phyloP scores from a whole-genome alignment of 2,329 filamentous ascomycete genomes.

The Fusarium sp. region DNA sequence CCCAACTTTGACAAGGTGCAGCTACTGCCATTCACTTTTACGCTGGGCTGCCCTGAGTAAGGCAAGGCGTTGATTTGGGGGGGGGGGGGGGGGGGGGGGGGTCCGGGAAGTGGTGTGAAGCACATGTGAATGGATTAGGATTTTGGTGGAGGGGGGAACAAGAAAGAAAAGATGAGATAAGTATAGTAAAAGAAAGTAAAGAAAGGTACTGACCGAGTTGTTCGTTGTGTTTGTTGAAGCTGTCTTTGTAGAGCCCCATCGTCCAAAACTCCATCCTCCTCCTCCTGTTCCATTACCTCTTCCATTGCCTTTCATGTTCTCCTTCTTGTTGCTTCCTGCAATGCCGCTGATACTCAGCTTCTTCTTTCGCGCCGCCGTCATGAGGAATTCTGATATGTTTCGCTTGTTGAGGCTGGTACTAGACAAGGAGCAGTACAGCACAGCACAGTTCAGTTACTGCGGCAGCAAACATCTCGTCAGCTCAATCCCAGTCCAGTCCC shows the following conservation, averaged over 20 bases:
- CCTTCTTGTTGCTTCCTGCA: slow-evolving; percentile 17
- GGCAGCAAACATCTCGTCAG: slow-evolving; percentile 14
- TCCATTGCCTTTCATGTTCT: slow-evolving; percentile 27
- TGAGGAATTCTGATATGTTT: not conserved
- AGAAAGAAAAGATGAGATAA: not conserved
- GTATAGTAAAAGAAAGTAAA: not conserved
- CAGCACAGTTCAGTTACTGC: not conserved
- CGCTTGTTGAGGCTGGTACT: slow-evolving; percentile 2
- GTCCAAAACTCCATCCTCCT: slow-evolving; percentile 32
- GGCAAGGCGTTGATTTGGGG: slow-evolving; percentile 1
- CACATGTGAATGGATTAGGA: slow-evolving; percentile 4
- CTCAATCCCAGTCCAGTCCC: not conserved
- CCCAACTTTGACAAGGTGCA: slow-evolving; percentile 17
- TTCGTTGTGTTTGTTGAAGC: slow-evolving; percentile 12
- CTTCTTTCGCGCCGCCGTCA: slow-evolving; percentile 26
- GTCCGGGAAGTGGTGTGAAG: slow-evolving; percentile 8
- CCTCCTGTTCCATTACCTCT: slow-evolving; percentile 16
- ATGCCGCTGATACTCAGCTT: slow-evolving; percentile 34
- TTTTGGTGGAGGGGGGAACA: not conserved
- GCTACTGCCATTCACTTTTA: not conserved
- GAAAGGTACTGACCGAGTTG: slow-evolving; percentile 9
- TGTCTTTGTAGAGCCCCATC: slow-evolving; percentile 25
- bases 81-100: not conserved
- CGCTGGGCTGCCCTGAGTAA: slow-evolving; percentile 7
- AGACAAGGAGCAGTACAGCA: not conserved